Conservation (phyloP, 2,329 filamentous ascomycete species). For the Neoarthrinium moseri region DNA sequence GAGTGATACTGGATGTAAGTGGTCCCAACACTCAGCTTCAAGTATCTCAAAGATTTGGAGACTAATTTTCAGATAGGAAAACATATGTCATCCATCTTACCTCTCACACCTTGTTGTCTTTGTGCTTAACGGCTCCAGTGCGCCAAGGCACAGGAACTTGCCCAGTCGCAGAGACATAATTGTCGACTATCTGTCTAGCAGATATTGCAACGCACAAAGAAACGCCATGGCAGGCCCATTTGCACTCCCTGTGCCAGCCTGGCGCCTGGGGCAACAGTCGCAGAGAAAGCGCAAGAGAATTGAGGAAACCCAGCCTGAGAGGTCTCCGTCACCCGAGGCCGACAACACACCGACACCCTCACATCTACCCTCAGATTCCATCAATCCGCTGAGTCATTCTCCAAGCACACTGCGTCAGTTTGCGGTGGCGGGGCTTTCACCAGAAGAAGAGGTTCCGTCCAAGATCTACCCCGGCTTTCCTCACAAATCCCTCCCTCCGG, state of each 20-base stretch:
- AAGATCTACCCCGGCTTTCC: constrained; percentile 45
- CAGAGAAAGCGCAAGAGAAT: constrained; percentile 31
- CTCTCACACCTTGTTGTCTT: no score
- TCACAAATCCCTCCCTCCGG: constrained; percentile 40
- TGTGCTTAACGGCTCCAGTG: no score
- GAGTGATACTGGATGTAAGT: no score
- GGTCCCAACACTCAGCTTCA: no score
- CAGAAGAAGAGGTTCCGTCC: constrained; percentile 42
- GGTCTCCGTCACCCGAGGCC: constrained; percentile 12
- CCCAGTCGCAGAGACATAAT: no score
- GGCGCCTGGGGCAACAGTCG: constrained; percentile 22
- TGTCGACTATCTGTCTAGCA: no score
- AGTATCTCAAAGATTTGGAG: no score
- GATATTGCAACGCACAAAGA: no score
- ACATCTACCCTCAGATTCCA: constrained; percentile 32
- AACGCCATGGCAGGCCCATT: constrained; percentile 25
- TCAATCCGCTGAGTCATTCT: constrained; percentile 56
- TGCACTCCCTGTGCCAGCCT: constrained; percentile 24
- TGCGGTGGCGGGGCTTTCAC: constrained; percentile 48
- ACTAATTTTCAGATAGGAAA: no score
- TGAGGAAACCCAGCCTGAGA: background rate
- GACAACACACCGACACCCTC: constrained; percentile 16
- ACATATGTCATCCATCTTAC: no score
- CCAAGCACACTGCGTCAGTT: constrained; percentile 53
- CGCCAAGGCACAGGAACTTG: no score